Base-by-base conservation (phyloP, 352 stramenopile species). In the Globisporangium acanthophoron region DNA sequence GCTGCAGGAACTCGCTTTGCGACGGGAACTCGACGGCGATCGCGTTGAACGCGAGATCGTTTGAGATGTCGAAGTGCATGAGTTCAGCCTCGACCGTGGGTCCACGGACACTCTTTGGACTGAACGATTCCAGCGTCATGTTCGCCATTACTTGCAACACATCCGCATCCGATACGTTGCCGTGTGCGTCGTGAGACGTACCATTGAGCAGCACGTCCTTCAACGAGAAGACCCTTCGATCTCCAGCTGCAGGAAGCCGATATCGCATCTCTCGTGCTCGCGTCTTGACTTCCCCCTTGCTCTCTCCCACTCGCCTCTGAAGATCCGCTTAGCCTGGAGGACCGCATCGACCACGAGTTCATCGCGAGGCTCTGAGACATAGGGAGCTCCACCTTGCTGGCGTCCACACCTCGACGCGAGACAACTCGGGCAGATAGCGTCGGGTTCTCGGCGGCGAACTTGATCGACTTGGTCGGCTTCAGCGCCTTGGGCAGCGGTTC, bases 1-100 rank as follows among this genome's bases (percentile, higher is more conserved):
- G 51, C 4, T 56, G 35, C 51, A 56, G 33, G 20, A 47, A 56
- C n/a, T 35, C n/a, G 12, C 20, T 46, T 3, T 46, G 53, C 40
- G 29, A 15, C 16, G 53, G 41, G 24, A 58, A 51, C 12, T 58
- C 53, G 24, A 58, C 3, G 11, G 53, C 52, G 41, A 58, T 16
- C 15, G 53, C 53, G 21, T 58, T 41, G 33, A 58, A 58, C 8
- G 41, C 33, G 53, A 58, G 4, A 3, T 20, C 27, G 16, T 40
- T 16, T 16, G 40, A 31, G 16, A 58, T 27, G 31, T 58, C 20
- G 5, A 50, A 33, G 41, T 49, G 53, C 29, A 41, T 52, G n/a
- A 58, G 21, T 24, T 58, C 53, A 2, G 52, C 40, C 2, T 58
- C 53, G 15, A 58, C 27, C 16, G 33, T 39, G 41, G 9, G 21